Evolutionary conservation across 2,329 filamentous ascomycete genomes (phyloP).

Genomic region (Chaetomiaceae sp.): DNA sequence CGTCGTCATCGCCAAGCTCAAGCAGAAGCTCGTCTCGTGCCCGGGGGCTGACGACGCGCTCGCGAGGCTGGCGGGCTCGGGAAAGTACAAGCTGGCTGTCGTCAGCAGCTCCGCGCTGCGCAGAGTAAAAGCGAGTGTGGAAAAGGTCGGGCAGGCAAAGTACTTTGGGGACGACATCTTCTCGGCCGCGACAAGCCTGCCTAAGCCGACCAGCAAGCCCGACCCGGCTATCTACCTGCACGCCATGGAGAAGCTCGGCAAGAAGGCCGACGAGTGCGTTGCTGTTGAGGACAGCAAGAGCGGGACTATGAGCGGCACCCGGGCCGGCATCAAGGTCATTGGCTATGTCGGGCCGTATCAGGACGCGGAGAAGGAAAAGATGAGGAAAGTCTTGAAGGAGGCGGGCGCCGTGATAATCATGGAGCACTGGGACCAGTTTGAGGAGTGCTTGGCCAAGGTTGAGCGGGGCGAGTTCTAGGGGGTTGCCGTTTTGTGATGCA

Average conservation of each 20-base stretch:
- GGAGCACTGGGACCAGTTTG: slow-evolving; percentile 55
- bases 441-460: slow-evolving; percentile 42
- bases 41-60: slow-evolving; percentile 64
- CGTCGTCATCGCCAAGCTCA: slow-evolving; percentile 76
- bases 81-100: slow-evolving; percentile 70
- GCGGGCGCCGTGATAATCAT: slow-evolving; percentile 62
- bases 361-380: slow-evolving; percentile 57
- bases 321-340: slow-evolving; percentile 75
- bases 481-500: background rate
- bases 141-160: slow-evolving; percentile 73
- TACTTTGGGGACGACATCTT: slow-evolving; percentile 77
- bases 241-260: slow-evolving; percentile 69
- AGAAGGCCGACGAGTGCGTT: slow-evolving; percentile 66
- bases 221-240: slow-evolving; percentile 84
- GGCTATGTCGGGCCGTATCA: slow-evolving; percentile 81
- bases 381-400: slow-evolving; percentile 57
- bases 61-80: slow-evolving; percentile 53
- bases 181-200: slow-evolving; percentile 74
- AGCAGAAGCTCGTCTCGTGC: slow-evolving; percentile 63
- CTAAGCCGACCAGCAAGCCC: slow-evolving; percentile 80
- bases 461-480: slow-evolving; percentile 34
- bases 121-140: slow-evolving; percentile 71
- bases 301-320: slow-evolving; percentile 67
- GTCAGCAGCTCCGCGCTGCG: slow-evolving; percentile 77
- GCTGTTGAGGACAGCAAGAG: slow-evolving; percentile 88